Evolutionary conservation across 2,329 filamentous ascomycete species (phyloP), one percentile per base, ranked within the genome.

Genomic region (Aspergillus sp.): DNA sequence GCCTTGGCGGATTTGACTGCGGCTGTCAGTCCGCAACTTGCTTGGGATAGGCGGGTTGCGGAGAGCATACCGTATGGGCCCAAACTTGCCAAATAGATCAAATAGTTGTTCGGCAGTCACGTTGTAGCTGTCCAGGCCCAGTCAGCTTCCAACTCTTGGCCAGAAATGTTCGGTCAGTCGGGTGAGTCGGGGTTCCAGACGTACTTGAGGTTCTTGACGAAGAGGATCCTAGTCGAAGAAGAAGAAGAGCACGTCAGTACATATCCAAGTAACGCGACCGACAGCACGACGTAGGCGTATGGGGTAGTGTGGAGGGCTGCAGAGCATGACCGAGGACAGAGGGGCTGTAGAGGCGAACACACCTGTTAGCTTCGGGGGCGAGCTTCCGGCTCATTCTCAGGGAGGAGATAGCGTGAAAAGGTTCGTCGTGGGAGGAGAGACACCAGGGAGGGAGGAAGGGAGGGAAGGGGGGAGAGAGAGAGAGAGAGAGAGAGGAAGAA

Each of bases 351-450:
- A 37, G 43, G 41, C 45, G 39, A 41, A 71, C 81, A 60, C 71
- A 93, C 86, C 86, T 82, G 75, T 96, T 96, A 72, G 95, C 88
- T 83, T 98, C 91, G 69, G 91, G 88, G 71, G 88, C 88, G 75
- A 96, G 82, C 78, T 95, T 96, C 43, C 58, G 57, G 57, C 58
- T 61, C 58, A 61, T 61, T 53, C 58, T 61, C 48, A 48, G 51
- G 47, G 34, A 48, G 42, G 36, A 42, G 26, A 34, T 17, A 35
- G 42, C 42, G 44, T 49, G 40, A 42, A 37, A 43, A 34, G 39
- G 35, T 26, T 26, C 34, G 35, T 40, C 42, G 37, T 31, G 37
- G 35, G 32, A 35, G 36, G 35, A 33, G 26, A 42, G 33, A 27
- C 28, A 29, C 37, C 26, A 32, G 28, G 32, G 32, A 33, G 37